Base-by-base conservation (phyloP, 345 rosid species). In the Leavenworthia alabamica region DNA sequence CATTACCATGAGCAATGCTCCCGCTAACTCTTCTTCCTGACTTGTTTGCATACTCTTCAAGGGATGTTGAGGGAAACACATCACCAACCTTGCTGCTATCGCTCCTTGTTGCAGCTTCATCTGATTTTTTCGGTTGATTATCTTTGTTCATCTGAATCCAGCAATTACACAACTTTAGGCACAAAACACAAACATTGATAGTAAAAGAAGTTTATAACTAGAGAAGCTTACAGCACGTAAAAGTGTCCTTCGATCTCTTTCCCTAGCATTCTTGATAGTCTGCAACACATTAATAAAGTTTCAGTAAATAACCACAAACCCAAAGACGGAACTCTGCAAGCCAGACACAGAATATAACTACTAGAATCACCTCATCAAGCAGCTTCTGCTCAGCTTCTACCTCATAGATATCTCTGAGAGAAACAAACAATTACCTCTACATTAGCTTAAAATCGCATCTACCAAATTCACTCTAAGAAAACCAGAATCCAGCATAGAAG, bases 211-310 rank as follows among this genome's bases (percentile, higher is more conserved):
- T 7, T 22, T 3, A 46, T 39, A 11, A 23, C 7, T n/a, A 1
- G 3, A 42, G 23, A 49, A 41, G 60, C 96, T 84, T 82, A 89
- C 96, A 50, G 90, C 79, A 1, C 98, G 93, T 17, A 92, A 47
- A 24, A 92, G 78, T 20, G 86, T 68, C 64, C 98, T 83, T 45
- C 92, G 76, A 52, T 89, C 98, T 52, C 98, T 86, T 75, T 92
- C 98, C 45, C 98, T 80, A 68, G 98, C 83, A 77, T 85, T 82
- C 79, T 86, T 83, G 59, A 92, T 83, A 27, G 97, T 96, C 96
- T 91, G 78, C 59, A 83, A 62, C 23, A 66, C 5, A 27, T 65
- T 6, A 35, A 29, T 28, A 23, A 67, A 10, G 39, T 26, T 22
- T 46, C 50, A 66, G 27, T 7, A 8, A 20, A 49, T 0, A 56